Evolutionary conservation across 352 stramenopile species (phyloP), one percentile per base, ranked within the genome.

Genomic region (Pythium pyrilobum): DNA sequence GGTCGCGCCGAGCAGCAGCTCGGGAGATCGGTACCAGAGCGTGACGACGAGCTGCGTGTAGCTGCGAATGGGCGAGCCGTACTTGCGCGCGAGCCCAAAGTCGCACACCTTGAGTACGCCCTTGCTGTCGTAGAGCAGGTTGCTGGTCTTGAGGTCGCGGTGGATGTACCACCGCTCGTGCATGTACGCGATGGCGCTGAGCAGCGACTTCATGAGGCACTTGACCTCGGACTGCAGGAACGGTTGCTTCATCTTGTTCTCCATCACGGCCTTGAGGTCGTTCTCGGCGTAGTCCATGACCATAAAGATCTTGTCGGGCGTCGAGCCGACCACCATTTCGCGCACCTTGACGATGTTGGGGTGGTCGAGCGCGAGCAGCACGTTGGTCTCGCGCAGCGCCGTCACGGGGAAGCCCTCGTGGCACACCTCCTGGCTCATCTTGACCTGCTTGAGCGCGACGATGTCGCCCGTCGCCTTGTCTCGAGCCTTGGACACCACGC

Each of bases 131-230:
- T 98, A 98, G 5, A 99, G 67, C 62, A 99, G 78, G 59, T 99
- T 99, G 53, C 74, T 95, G n/a, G 95, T 98, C 77, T 99, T 99
- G 55, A 99, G 80, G 62, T 99, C 96, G 15, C 96, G 87, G 67
- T 99, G 96, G 28, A 99, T 85, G 61, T 83, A 90, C 76, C 90
- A 98, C 21, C 82, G 75, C 27, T 80, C 64, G 66, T 99, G 97
- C 72, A 99, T 97, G 66, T 90, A 87, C 11, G 69, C 75, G 33
- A 95, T 48, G 6, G 84, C 96, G 28, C 72, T 78, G 2, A 99
- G 65, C 29, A 99, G 78, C 57, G 96, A 95, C 57, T 88, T 64
- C 62, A 99, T 71, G 24, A 98, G 81, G 50, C 78, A 89, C 70
- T 99, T 99, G 38, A 98, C 81, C 70, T 99, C 85, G 33, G 77